Evolutionary conservation across 2,329 filamentous ascomycete genomes (phyloP), one percentile per base, ranked within the genome.

Genomic region (Xylaria sp.): DNA sequence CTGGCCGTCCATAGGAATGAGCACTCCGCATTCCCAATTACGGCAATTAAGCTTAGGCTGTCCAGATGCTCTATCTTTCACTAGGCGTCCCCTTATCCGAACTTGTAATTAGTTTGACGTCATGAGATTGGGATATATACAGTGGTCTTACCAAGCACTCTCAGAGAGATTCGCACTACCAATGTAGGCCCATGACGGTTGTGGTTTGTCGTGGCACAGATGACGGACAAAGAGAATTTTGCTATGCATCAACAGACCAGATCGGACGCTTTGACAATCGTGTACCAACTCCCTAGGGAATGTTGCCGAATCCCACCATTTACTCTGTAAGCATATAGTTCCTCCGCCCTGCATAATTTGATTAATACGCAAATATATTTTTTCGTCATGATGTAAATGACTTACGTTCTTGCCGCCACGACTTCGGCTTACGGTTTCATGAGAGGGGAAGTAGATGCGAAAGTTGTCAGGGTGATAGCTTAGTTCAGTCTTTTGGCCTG

Each of bases 1-100:
- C 38, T 67, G 69, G 59, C 74, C 63, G 47, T 70, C 73, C 27
- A 92, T 82, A 10, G 90, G 89, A 45, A 97, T 77, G 27, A 98
- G 73, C 1, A 99, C 92, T 39, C 96, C 96, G 75, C 94, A 97
- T 80, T 98, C 96, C 94, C 95, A 98, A 78, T 98, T 99, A 61
- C 92, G 89, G 78, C 92, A 94, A 69, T 87, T 94, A 69, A 98
- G 84, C 78, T 93, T 97, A 13, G 89, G 87, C 68, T 86, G 79
- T 68, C 90, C 90, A 2, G 87, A 90, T 7, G 77, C 80, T 71
- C 86, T 88, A 73, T 96, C 90, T 74, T 89, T 89, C 61, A 90
- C 87, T 33, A 97, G 80, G 53, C 89, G 89, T 25, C 95, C 96
- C 95, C 91, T n/a, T 93, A 69, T 20, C 10, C 15, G 13, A 53